phyloP scores from a whole-genome alignment of 73 alveolate genomes.

The Paramecium sonneborni region DNA sequence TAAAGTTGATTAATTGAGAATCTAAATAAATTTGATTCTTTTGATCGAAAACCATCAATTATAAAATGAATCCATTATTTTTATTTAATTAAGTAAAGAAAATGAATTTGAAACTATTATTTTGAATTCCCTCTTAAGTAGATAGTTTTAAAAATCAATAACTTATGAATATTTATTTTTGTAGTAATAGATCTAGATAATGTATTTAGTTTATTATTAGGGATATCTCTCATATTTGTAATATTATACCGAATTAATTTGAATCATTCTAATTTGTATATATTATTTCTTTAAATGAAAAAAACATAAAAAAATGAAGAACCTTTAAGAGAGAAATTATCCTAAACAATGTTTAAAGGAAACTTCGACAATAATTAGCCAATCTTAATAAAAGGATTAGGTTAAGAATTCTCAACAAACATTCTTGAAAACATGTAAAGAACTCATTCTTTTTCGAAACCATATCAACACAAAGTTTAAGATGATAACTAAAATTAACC shows the following conservation, averaged over 20 bases:
- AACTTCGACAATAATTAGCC: background rate
- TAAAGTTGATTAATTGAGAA: no score
- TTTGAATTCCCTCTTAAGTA: no score
- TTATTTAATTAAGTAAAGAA: no score
- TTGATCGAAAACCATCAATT: no score
- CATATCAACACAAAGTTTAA: background rate
- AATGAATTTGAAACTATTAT: no score
- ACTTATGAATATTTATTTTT: no score
- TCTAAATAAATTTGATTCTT: no score
- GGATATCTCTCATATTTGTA: background rate
- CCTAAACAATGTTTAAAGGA: background rate
- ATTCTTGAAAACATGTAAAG: slow-evolving; percentile 8
- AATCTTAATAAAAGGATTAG: background rate
- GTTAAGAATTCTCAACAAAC: background rate
- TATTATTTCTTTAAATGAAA: slow-evolving; percentile 5
- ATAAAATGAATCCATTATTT: no score
- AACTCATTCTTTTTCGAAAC: slow-evolving; percentile 24
- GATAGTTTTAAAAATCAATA: no score
- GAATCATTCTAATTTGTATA: background rate
- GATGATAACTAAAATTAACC: background rate
- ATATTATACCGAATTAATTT: background rate
- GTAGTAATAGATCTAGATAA: background rate
- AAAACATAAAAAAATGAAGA: background rate
- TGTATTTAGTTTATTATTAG: background rate
- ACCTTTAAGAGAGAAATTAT: background rate